Evolutionary conservation across 2,329 filamentous ascomycete genomes (phyloP).

Genomic region (Volutella citrinella): DNA sequence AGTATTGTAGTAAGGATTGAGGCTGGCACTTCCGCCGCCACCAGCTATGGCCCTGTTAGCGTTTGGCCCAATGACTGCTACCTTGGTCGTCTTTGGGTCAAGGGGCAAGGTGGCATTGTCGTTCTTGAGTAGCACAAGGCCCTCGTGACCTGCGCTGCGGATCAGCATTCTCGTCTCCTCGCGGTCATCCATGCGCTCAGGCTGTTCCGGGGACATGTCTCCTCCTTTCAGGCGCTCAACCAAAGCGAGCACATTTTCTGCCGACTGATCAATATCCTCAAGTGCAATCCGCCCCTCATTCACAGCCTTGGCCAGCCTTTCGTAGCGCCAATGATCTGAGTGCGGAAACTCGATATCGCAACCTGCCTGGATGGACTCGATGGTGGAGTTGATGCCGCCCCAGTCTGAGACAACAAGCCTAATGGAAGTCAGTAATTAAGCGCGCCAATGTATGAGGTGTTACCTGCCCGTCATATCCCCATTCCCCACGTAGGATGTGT

Average conservation of each 20-base stretch:
- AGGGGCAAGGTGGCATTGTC: constrained; percentile 58
- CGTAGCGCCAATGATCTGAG: constrained; percentile 53
- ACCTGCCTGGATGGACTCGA: constrained; percentile 53
- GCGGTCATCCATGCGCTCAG: constrained; percentile 55
- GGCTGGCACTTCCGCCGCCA: constrained; percentile 64
- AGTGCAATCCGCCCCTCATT: constrained; percentile 45
- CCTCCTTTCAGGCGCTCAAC: constrained; percentile 61
- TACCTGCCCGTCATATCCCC: constrained; percentile 57
- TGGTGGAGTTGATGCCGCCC: constrained; percentile 55
- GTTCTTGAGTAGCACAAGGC: constrained; percentile 64
- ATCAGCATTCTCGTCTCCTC: constrained; percentile 59
- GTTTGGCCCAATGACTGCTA: constrained; percentile 67
- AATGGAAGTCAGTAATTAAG: constrained; percentile 8
- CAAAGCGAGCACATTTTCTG: constrained; percentile 57
- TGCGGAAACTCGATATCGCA: constrained; percentile 59
- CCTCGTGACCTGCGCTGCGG: constrained; percentile 58
- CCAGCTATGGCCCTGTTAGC: constrained; percentile 65
- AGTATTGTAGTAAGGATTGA: constrained; percentile 68
- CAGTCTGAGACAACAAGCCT: constrained; percentile 59
- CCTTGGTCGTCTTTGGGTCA: constrained; percentile 49
- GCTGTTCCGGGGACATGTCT: constrained; percentile 54
- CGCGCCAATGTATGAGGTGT: neutral
- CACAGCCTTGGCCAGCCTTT: constrained; percentile 54
- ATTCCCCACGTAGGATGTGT: constrained; percentile 58
- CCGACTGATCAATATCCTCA: constrained; percentile 54